Base-by-base conservation (phyloP, 164 flowering plant species). In the Macadamia integrifolia region DNA sequence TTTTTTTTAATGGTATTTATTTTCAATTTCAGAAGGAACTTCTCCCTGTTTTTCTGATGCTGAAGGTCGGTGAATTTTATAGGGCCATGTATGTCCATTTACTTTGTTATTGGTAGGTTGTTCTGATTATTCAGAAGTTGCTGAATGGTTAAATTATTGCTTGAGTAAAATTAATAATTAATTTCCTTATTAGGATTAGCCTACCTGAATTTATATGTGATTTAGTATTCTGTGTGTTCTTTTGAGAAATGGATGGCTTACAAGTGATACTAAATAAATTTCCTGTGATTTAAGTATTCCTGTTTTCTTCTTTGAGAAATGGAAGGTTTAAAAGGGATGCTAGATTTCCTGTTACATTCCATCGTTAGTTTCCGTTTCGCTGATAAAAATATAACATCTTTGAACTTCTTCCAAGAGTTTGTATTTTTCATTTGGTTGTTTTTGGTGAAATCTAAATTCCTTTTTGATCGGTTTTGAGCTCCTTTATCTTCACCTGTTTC, bases 1-100 rank as follows among this genome's bases (percentile, higher is more conserved):
- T 14, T 28, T n/a, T 23, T 23, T 23, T 31, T 46, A 48, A 46
- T 66, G 62, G 55, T 55, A 29, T 48, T 49, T 73, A 67, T 2
- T 60, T 75, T 67, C 13, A 28, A 29, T 78, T 79, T 44, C 92
- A 93, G 98, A 89, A 78, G 69, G 85, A 82, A 58, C 66, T 82
- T 74, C 79, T 85, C 30, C 98, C 97, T 7, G 97, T 66, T 93
- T 91, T 73, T 92, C 91, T 17, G 97, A 93, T 83, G 96, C 69
- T 6, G 97, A 91, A 80, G 79, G 98, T 93, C 62, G 75, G 83
- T 79, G 6, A 46, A 49, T 71, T 0, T 65, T n/a, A n/a, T 7
- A 15, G 17, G 28, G 43, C 1, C 59, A 42, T 49, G 29, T 23
- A 44, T 29, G 23, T 9, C 40, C 1, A 12, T 46, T 30, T 60